Base-by-base conservation (phyloP, 2,329 filamentous ascomycete genomes). In the Colletotrichum sidae region DNA sequence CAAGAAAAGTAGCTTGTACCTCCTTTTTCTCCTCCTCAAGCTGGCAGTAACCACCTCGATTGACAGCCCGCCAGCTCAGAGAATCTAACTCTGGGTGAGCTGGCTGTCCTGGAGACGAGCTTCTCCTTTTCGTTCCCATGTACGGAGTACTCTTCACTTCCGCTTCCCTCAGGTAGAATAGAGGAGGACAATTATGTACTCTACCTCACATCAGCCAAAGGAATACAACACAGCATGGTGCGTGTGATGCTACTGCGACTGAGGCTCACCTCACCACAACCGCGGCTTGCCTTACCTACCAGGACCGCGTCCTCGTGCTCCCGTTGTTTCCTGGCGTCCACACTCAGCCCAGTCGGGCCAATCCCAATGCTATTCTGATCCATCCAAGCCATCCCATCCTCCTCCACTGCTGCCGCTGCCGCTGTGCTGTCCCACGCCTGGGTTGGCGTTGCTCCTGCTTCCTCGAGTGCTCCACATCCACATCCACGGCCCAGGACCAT, bases 311-410 rank as follows among this genome's bases (percentile, higher is more conserved):
- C 25, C 25, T 25, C 25, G 25, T 25, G 25, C 25, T 25, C 25
- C 25, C 25, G 25, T 25, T 25, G 25, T 25, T 25, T 25, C 25
- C 25, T 25, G 25, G 25, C 15, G 25, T 46, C 56, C 53, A 62
- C 60, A 51, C 53, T 63, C 59, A 57, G 63, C 59, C 59, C 47
- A 50, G 64, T 42, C 41, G 51, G 55, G 39, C 60, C 60, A 64
- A 52, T 64, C 60, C 64, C 47, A 62, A 46, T 46, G 58, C 62
- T 65, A 52, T 65, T 62, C 62, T 52, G 39, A 62, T 65, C 62
- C 57, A 55, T 55, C 57, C 63, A 54, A 63, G 63, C 63, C 63
- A 63, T 65, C 65, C 65, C 25, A 17, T 17, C 17, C 17, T 17
- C 17, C 17, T 60, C 45, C 60, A 55, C 65, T 64, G 60, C 42